Evolutionary conservation across 2,329 filamentous ascomycete genomes (phyloP).

Genomic region (Colletotrichum nymphaeae): DNA sequence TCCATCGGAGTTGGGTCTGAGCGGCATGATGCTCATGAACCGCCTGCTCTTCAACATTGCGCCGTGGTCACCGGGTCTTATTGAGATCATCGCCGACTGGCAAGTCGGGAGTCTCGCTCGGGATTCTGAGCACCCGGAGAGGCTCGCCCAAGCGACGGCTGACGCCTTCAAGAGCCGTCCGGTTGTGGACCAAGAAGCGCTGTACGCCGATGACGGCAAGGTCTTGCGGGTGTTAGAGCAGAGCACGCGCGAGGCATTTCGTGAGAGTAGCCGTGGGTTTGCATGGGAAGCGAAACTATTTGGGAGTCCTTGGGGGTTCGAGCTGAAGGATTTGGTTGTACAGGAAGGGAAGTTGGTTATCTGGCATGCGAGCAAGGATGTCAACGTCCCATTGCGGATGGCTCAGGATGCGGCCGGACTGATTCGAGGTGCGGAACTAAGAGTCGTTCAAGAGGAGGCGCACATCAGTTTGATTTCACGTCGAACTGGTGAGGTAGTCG

Average conservation of each 20-base stretch:
- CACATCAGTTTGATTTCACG: not conserved
- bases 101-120: not conserved
- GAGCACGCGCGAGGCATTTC: not conserved
- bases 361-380: constrained; percentile 23
- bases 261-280: not conserved
- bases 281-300: constrained; percentile 26
- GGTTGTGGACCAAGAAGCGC: constrained; percentile 39
- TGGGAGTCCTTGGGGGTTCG: constrained; percentile 36
- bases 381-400: constrained; percentile 19
- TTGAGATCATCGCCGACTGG: constrained; percentile 20
- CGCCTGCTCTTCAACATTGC: constrained; percentile 25
- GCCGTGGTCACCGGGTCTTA: constrained; percentile 13
- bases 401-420: not conserved
- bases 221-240: not conserved
- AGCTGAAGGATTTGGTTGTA: constrained; percentile 22
- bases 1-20: constrained; percentile 26
- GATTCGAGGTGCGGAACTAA: not conserved
- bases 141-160: not conserved
- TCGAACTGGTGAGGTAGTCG: not conserved
- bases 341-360: constrained; percentile 9
- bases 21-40: constrained; percentile 33
- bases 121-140: not conserved
- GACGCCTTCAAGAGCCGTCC: constrained; percentile 17
- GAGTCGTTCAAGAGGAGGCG: not conserved
- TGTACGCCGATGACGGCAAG: not conserved